phyloP scores from a whole-genome alignment of 352 stramenopile species.

The Phytophthora multivora region DNA sequence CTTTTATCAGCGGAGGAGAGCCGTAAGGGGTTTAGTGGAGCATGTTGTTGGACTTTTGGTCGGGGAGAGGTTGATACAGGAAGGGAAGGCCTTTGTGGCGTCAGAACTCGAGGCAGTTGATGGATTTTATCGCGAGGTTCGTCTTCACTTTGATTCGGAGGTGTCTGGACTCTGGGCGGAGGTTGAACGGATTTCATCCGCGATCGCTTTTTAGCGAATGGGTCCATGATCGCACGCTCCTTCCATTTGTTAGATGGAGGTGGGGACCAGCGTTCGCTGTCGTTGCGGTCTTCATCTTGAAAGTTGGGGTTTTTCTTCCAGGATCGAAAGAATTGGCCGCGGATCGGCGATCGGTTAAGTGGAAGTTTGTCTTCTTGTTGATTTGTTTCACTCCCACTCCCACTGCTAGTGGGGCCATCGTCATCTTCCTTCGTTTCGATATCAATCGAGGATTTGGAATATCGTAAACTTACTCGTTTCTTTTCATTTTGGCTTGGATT shows the following conservation, averaged over 20 bases:
- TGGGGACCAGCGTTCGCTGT: constrained; percentile 25
- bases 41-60: constrained; percentile 1
- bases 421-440: constrained; percentile 16
- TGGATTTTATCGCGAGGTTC: background rate
- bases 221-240: constrained; percentile 66
- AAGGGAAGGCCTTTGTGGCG: background rate
- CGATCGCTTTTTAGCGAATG: constrained; percentile 62
- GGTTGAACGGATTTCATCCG: constrained; percentile 10
- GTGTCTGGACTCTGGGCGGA: background rate
- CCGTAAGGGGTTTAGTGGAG: constrained; percentile 26
- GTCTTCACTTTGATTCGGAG: background rate
- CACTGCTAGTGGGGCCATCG: constrained; percentile 15
- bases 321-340: constrained; percentile 54
- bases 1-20: constrained; percentile 26
- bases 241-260: constrained; percentile 71
- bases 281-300: constrained; percentile 26
- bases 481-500: constrained; percentile 11
- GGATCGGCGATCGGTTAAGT: constrained; percentile 12
- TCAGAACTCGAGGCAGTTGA: too few relatives aligned
- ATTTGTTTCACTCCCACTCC: constrained; percentile 25
- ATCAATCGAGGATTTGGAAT: background rate
- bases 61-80: constrained; percentile 18
- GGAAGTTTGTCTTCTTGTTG: constrained; percentile 27
- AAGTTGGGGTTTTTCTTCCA: constrained; percentile 48
- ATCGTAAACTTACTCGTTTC: background rate